Evolutionary conservation across 129 eudicot species (phyloP), one percentile per base, ranked within the genome.

Genomic region (Chrysanthemum makinoi): DNA sequence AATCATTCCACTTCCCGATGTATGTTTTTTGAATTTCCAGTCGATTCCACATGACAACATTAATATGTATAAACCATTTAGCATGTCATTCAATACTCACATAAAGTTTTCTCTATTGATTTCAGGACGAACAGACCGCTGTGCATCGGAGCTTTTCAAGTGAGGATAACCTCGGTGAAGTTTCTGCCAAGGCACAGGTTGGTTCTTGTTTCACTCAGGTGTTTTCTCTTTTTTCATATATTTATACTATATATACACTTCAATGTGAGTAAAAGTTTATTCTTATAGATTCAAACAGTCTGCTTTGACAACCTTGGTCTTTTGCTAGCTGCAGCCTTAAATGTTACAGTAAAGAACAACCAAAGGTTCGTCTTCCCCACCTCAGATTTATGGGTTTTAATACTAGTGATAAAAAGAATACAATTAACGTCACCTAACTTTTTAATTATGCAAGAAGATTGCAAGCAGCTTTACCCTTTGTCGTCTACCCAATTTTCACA

Each of bases 261-360:
- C 4, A 17, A 66, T 14, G 33, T 39, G 16, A 39, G 48, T 30
- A 46, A 11, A 52, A 30, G 22, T 39, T 68, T 8, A 9, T 68
- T 72, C 22, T 72, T 87, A 74, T 84, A 93, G 98, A 93, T 93
- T 66, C 98, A 93, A 85, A 80, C 95, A 33, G 92, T 93, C 52
- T 93, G 96, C 87, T 89, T 93, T 28, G 98, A 93, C 72, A 93
- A 87, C 78, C 85, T 93, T 70, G 98, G 98, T 79, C 98, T 93
- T 62, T 70, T 89, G 85, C 86, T 93, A 48, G 95, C 96, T 82
- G 98, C 95, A 22, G 56, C 70, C 77, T 72, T 93, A 75, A 89
- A 93, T 74, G 79, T 93, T 66, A 51, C 80, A 67, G 72, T 83
- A 20, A 85, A 71, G 73, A 82, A 87, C 70, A 89, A 86, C 77